Base-by-base conservation (phyloP, 2,329 filamentous ascomycete genomes). In the Ceratocystis eucalypticola region DNA sequence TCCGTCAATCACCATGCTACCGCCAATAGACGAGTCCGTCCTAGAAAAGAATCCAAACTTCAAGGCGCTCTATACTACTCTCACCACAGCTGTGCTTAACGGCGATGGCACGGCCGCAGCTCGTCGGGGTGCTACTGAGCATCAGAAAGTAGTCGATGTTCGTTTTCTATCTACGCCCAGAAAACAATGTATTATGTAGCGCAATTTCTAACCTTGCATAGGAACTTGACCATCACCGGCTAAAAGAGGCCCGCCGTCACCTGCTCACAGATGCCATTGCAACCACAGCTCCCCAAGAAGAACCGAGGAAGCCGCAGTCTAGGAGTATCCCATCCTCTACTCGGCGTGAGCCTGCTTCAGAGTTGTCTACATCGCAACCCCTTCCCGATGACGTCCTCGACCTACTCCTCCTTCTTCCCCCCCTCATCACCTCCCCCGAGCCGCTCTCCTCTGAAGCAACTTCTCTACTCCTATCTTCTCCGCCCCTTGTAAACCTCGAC, bases 11-110 rank as follows among this genome's bases (percentile, higher is more conserved):
- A 72, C 20, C 15, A 85, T 86, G 82, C 74, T 86, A 1, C 84
- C 84, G 0, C 83, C 82, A 0, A 74, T 86, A 7, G 83, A 86
- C 22, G 76, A 80, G 7, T 70, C 77, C 0, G 75, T 86, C 20
- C 72, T 87, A 1, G 73, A 78, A 64, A 78, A 76, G 67, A 86
- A 87, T 69, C 84, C 84, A 0, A 78, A 82, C 25, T 87, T 87
- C 70, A 80, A 81, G n/a, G 76, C 77, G 44, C 77, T 87, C 4
- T 83, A 86, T 73, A 76, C 74, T 17, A 81, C 77, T 12, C 75
- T 87, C 59, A 82, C 80, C 5, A 80, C 77, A 1, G 76, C 76
- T 1, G 72, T 85, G 30, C 77, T 87, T 4, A 83, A 84, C 69
- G 73, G 79, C 0, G 81, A 86, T 73, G 83, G 81, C 1, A 83